A percentile compares a stretch with the other conserved stretches of the same genome.
Evolutionary conservation across 1,284 basidiomycete species (phyloP).

Genomic region (Ustilago crameri): DNA sequence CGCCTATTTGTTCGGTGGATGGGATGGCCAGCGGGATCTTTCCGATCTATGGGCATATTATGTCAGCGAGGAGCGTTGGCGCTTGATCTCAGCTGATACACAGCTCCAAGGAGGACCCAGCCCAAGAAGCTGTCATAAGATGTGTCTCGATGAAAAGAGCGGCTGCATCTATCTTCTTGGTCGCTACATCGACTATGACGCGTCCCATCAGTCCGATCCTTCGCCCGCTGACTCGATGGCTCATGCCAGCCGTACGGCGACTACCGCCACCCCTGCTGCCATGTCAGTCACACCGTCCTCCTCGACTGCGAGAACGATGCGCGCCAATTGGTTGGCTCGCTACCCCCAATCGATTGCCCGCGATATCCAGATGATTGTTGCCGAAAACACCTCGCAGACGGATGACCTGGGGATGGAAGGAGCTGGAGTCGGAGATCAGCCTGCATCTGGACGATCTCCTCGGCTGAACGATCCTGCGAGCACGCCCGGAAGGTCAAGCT

Average conservation of each 20-base stretch:
- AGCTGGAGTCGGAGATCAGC: constrained; percentile 17
- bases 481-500: neutral
- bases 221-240: constrained; percentile 28
- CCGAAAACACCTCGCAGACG: constrained; percentile 16
- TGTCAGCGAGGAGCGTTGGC: constrained; percentile 76
- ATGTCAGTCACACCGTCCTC: constrained; percentile 38
- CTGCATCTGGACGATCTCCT: constrained; percentile 3
- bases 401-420: constrained; percentile 38
- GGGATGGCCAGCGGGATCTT: constrained; percentile 76
- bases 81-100: constrained; percentile 74
- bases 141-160: constrained; percentile 79
- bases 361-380: constrained; percentile 42
- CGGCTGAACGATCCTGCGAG: constrained; percentile 1
- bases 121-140: constrained; percentile 82
- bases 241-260: constrained; percentile 8
- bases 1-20: constrained; percentile 83
- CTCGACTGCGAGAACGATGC: constrained; percentile 30
- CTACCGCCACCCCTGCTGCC: constrained; percentile 10
- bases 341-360: constrained; percentile 42
- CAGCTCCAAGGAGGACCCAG: constrained; percentile 75
- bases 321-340: constrained; percentile 37
- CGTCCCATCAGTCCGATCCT: constrained; percentile 19
- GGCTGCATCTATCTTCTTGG: constrained; percentile 77
- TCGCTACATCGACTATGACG: constrained; percentile 60
- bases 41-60: constrained; percentile 84